Evolutionary conservation across 2,329 filamentous ascomycete species (phyloP).

Genomic region (Ceratocystis destructans): DNA sequence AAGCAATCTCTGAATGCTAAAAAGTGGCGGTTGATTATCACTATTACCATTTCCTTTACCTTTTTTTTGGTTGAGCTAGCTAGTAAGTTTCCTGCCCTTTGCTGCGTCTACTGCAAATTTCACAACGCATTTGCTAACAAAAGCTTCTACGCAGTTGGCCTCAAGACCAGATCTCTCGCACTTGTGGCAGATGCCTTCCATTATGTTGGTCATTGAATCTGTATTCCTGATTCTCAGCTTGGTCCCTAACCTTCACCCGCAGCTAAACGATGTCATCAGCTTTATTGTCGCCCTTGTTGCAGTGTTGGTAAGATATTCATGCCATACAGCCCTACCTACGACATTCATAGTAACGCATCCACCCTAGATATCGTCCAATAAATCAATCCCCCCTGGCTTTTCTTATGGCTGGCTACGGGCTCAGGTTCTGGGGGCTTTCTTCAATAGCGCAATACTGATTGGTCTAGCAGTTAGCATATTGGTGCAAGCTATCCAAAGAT

Average conservation of each 20-base stretch:
- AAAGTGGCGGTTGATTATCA: constrained; percentile 35
- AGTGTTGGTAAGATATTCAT: constrained; percentile 37
- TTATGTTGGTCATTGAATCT: constrained; percentile 38
- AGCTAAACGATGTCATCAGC: constrained; percentile 58
- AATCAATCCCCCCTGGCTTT: constrained; percentile 41
- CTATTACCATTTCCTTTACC: constrained; percentile 35
- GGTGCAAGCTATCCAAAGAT: constrained; percentile 59
- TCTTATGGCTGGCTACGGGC: constrained; percentile 68
- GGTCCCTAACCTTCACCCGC: constrained; percentile 18
- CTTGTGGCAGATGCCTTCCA: constrained; percentile 68
- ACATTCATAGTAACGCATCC: too few relatives aligned
- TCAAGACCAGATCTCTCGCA: constrained; percentile 57
- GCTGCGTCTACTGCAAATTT: too few relatives aligned
- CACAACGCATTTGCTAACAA: constrained; percentile 9
- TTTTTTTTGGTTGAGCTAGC: constrained; percentile 41
- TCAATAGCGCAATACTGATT: constrained; percentile 63
- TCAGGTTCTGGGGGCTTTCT: constrained; percentile 61
- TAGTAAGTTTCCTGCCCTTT: constrained; percentile 26
- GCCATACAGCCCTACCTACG: too few relatives aligned
- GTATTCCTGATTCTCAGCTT: neutral
- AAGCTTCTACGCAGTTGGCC: constrained; percentile 37
- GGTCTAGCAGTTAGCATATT: constrained; percentile 60
- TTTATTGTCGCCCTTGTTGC: constrained; percentile 54
- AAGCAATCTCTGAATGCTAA: constrained; percentile 24
- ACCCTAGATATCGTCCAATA: constrained; percentile 41